Percentiles rank a stretch among this genome's conserved stretches.
phyloP scores from a whole-genome alignment of 116 monocot genomes.

The Trichopus zeylanicus region DNA sequence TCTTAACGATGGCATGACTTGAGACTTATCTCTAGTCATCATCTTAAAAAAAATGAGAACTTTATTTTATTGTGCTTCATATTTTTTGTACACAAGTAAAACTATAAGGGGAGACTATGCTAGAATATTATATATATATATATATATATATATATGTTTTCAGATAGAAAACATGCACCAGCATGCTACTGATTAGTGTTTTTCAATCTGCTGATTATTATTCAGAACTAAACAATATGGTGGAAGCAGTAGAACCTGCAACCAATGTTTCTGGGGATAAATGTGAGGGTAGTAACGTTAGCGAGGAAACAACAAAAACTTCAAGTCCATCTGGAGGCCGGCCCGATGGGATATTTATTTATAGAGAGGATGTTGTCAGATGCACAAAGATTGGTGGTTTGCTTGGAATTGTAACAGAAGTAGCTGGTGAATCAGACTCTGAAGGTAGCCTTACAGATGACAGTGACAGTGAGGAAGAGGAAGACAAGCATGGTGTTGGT shows the following conservation, averaged over 20 bases:
- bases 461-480: slow-evolving; percentile 39
- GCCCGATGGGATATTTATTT: slow-evolving; percentile 36
- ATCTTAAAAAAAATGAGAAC: no score
- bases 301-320: slow-evolving; percentile 2
- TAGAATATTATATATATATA: background rate
- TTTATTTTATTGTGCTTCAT: no score
- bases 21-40: no score
- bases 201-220: slow-evolving; percentile 1
- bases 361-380: slow-evolving; percentile 83
- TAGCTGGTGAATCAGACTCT: slow-evolving; percentile 84
- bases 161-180: background rate
- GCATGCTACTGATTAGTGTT: background rate
- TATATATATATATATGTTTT: background rate
- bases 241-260: slow-evolving; percentile 13
- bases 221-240: background rate
- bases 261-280: slow-evolving; percentile 7
- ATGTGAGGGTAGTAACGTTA: slow-evolving; percentile 11
- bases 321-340: slow-evolving; percentile 4
- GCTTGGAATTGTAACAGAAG: slow-evolving; percentile 74
- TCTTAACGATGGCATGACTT: no score
- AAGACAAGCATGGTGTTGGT: slow-evolving; percentile 14
- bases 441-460: slow-evolving; percentile 53
- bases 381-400: slow-evolving; percentile 35
- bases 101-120: no score
- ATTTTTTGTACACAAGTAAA: no score